Evolutionary conservation across 768 basidiomycete genomes (phyloP).

Genomic region (Boletus rex-veris): DNA sequence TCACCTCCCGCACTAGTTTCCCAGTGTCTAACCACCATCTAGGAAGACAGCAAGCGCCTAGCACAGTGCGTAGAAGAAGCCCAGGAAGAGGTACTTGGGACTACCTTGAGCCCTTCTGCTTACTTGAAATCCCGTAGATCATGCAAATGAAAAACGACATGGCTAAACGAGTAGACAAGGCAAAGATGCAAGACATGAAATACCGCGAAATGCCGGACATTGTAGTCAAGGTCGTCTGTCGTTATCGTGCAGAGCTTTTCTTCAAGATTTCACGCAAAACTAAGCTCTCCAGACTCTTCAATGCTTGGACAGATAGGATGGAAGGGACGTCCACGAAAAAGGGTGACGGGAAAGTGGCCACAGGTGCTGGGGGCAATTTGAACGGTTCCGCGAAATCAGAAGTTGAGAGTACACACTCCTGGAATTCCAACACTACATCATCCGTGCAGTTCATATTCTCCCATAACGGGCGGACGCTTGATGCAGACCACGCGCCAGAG

Average conservation of each 20-base stretch:
- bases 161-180: constrained; percentile 75
- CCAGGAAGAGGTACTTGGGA: constrained; percentile 65
- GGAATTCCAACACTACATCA: constrained; percentile 37
- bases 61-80: constrained; percentile 81
- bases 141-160: constrained; percentile 80
- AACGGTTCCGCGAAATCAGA: constrained; percentile 54
- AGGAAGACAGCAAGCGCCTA: constrained; percentile 86
- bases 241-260: constrained; percentile 86
- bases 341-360: constrained; percentile 31
- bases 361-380: constrained; percentile 28
- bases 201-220: constrained; percentile 87
- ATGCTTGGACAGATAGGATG: constrained; percentile 89
- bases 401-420: constrained; percentile 43
- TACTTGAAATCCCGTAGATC: constrained; percentile 44
- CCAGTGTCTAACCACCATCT: constrained; percentile 21
- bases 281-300: constrained; percentile 77
- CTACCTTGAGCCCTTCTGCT: not conserved
- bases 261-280: constrained; percentile 93
- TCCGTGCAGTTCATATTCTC: constrained; percentile 83
- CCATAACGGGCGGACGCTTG: constrained; percentile 75
- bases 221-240: constrained; percentile 83
- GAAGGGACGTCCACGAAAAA: constrained; percentile 55
- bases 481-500: constrained; percentile 80
- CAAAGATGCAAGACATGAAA: constrained; percentile 74
- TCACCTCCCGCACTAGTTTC: constrained; percentile 1